Evolutionary conservation across 768 basidiomycete species (phyloP).

Genomic region (Hypsizygus marmoreus): DNA sequence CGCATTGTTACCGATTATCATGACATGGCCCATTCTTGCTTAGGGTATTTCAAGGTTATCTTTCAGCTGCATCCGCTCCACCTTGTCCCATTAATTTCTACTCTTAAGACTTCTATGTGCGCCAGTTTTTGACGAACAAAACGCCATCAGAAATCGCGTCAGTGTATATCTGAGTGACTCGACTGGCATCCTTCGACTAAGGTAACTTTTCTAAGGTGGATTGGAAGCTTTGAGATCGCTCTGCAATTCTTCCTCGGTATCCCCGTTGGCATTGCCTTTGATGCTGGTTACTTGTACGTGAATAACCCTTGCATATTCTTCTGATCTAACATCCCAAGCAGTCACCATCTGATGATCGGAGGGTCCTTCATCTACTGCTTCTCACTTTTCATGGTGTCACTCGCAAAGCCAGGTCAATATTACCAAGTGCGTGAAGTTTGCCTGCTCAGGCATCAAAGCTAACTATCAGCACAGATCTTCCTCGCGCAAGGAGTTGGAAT

Average conservation of each 20-base stretch:
- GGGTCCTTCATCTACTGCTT: constrained; percentile 41
- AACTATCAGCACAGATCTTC: constrained; percentile 27
- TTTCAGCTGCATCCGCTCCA: not conserved
- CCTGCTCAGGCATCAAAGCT: not conserved
- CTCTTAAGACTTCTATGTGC: constrained; percentile 18
- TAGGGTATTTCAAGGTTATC: constrained; percentile 19
- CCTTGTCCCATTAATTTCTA: not conserved
- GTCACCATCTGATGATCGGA: constrained; percentile 37
- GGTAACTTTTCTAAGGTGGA: constrained; percentile 21
- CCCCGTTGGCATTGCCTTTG: constrained; percentile 29
- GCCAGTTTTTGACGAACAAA: constrained; percentile 17
- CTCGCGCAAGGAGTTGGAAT: constrained; percentile 38
- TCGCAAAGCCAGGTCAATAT: constrained; percentile 35
- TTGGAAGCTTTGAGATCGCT: constrained; percentile 38
- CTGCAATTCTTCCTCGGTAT: constrained; percentile 30
- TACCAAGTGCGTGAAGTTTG: constrained; percentile 26
- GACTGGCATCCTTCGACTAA: not conserved
- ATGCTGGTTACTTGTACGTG: constrained; percentile 28
- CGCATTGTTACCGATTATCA: not conserved
- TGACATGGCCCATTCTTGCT: not conserved
- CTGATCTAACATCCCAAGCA: constrained; percentile 2
- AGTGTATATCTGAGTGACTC: not conserved
- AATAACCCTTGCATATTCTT: not conserved
- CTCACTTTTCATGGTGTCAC: constrained; percentile 40
- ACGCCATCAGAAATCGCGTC: constrained; percentile 19